A percentile compares a stretch with the other conserved stretches of the same genome.
These are phyloP conservation scores for Penicillium cosmopolitanum DNA, from an alignment of 495 filamentous ascomycete species.

Conservation along the genomic window DNA sequence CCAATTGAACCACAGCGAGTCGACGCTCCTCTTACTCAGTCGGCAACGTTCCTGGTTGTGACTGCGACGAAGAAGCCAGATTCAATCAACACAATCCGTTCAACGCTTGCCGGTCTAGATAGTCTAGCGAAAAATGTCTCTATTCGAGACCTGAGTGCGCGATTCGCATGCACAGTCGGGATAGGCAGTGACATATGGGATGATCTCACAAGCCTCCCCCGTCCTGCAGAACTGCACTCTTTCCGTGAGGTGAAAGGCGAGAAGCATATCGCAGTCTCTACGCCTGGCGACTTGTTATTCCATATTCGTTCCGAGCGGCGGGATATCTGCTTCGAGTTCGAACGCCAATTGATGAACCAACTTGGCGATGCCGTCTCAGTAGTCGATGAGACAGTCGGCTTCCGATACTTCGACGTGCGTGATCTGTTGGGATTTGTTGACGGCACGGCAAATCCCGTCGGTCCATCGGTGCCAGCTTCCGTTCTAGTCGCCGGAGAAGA, in stretches of 20 bases:
- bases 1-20: slow-evolving; percentile 48
- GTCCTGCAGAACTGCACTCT: slow-evolving; percentile 55
- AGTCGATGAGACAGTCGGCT: slow-evolving; percentile 57
- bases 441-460: slow-evolving; percentile 61
- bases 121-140: slow-evolving; percentile 57
- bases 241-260: slow-evolving; percentile 51
- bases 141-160: slow-evolving; percentile 52
- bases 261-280: slow-evolving; percentile 52
- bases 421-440: slow-evolving; percentile 64
- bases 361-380: slow-evolving; percentile 51
- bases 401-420: slow-evolving; percentile 62
- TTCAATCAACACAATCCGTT: slow-evolving; percentile 45
- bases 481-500: slow-evolving; percentile 52
- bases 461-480: slow-evolving; percentile 45
- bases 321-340: slow-evolving; percentile 62
- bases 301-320: slow-evolving; percentile 60
- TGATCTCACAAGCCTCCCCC: slow-evolving; percentile 44
- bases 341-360: slow-evolving; percentile 53
- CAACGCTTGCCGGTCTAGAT: slow-evolving; percentile 46
- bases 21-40: slow-evolving; percentile 52
- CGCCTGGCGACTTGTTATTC: slow-evolving; percentile 59
- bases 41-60: slow-evolving; percentile 58
- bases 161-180: slow-evolving; percentile 57
- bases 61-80: slow-evolving; percentile 38
- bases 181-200: slow-evolving; percentile 58